These are phyloP conservation scores for Trametes cingulata DNA, from an alignment of 768 basidiomycete genomes.

Conservation along the genomic window DNA sequence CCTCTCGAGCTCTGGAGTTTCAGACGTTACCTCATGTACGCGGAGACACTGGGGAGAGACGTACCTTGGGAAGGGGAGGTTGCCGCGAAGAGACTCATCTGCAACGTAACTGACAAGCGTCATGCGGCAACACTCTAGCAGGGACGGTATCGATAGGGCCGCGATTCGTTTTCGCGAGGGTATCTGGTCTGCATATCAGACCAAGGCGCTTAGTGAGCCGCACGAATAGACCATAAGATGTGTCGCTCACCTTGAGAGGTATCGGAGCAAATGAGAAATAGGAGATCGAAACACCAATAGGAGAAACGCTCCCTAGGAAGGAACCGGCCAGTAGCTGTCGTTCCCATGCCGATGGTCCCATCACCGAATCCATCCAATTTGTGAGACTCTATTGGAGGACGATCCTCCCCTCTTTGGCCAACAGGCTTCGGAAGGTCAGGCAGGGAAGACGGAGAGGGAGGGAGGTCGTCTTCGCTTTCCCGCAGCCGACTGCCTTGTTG, in stretches of 20 bases:
- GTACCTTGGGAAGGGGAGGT: slow-evolving; percentile 85
- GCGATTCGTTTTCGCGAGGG: slow-evolving; percentile 66
- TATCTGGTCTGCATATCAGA: slow-evolving; percentile 54
- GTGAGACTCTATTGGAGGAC: slow-evolving; percentile 11
- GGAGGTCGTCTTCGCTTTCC: slow-evolving; percentile 24
- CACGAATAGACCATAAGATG: too few relatives aligned
- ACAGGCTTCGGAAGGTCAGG: background rate
- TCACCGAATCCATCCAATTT: slow-evolving; percentile 32
- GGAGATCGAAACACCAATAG: slow-evolving; percentile 89
- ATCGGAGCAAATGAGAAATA: slow-evolving; percentile 80
- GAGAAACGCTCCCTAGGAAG: slow-evolving; percentile 83
- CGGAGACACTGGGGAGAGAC: slow-evolving; percentile 6
- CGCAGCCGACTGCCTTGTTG: slow-evolving; percentile 72
- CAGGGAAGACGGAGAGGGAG: slow-evolving; percentile 23
- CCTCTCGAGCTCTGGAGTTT: slow-evolving; percentile 69
- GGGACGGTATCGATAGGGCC: slow-evolving; percentile 64
- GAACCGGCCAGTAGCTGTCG: slow-evolving; percentile 55
- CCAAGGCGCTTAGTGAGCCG: background rate
- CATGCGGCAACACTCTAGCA: slow-evolving; percentile 75
- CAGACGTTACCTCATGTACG: background rate
- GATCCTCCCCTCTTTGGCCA: background rate
- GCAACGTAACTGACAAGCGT: slow-evolving; percentile 76
- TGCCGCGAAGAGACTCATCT: slow-evolving; percentile 83
- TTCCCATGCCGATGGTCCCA: slow-evolving; percentile 50
- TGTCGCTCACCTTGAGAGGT: slow-evolving; percentile 60